Evolutionary conservation across 2,329 filamentous ascomycete genomes (phyloP).

Genomic region (Trichoderma pleuroti): DNA sequence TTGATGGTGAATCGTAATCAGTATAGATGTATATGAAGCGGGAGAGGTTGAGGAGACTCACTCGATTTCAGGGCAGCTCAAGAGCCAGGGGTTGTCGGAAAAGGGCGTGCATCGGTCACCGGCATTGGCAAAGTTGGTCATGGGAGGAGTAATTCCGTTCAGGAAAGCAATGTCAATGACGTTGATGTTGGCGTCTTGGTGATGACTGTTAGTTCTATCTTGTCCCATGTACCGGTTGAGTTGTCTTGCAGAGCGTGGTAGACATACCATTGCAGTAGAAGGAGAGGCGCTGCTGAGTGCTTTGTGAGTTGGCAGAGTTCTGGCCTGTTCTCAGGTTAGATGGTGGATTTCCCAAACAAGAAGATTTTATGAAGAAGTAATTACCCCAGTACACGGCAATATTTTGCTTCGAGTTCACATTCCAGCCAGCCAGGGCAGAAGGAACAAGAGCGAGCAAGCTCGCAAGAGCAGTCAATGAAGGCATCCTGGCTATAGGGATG

Average conservation of each 20-base stretch:
- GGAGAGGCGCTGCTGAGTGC: slow-evolving; percentile 52
- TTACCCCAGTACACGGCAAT: slow-evolving; percentile 66
- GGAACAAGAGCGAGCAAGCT: slow-evolving; percentile 29
- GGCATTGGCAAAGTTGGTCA: slow-evolving; percentile 62
- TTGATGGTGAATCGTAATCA: slow-evolving; percentile 22
- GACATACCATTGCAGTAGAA: slow-evolving; percentile 57
- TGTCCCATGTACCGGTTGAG: background rate
- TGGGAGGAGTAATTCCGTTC: slow-evolving; percentile 51
- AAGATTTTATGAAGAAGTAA: background rate
- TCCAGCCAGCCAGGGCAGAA: slow-evolving; percentile 40
- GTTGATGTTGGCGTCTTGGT: slow-evolving; percentile 44
- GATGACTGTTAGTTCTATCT: background rate
- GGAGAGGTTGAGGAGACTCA: slow-evolving; percentile 34
- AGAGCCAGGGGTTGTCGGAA: slow-evolving; percentile 49
- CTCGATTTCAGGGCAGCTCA: slow-evolving; percentile 63
- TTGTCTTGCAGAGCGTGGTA: background rate
- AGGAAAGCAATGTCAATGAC: slow-evolving; percentile 64
- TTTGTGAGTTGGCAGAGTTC: slow-evolving; percentile 53
- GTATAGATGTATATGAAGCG: background rate
- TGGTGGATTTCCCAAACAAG: too few species aligned
- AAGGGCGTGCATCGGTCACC: slow-evolving; percentile 60
- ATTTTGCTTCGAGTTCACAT: slow-evolving; percentile 47
- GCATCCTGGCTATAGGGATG: slow-evolving; percentile 7
- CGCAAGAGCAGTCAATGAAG: slow-evolving; percentile 21
- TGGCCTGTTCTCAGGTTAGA: slow-evolving; percentile 40